Base-by-base conservation (phyloP, 352 stramenopile genomes). In the Phytophthora vignae region DNA sequence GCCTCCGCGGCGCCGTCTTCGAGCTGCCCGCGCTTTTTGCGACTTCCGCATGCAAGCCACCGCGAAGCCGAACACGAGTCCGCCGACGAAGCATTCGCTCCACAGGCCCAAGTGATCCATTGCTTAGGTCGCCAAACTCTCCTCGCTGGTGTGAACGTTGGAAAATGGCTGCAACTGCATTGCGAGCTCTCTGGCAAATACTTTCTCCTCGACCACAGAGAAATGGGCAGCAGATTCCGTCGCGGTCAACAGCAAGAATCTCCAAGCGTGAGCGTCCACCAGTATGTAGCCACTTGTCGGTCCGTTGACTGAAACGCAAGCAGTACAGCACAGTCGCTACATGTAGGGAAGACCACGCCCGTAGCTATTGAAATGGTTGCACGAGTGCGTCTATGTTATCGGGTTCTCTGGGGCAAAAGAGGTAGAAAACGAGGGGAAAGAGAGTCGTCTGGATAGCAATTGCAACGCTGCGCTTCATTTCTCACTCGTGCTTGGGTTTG, bases 401-500 rank as follows among this genome's bases (percentile, higher is more conserved):
- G 48, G 61, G 55, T 59, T 71, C 49, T 71, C 49, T 71, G 56
- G 14, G 49, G 31, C 65, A 72, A 70, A 67, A 50, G 60, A 61
- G 31, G 29, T 27, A 54, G 59, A 64, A 60, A 64, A 56, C 25
- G 14, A 29, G 49, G n/a, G 21, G 55, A 50, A 57, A 48, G 17
- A 64, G 55, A 54, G 64, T 60, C 55, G 27, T 50, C 46, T 55
- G 42, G 19, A 55, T 67, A 62, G 70, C 64, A 70, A 66, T 63
- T 15, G 29, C 61, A 70, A 72, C 55, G 54, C 59, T 21, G 36
- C 25, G 17, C 56, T 69, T 64, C 54, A 69, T 69, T 64, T 64
- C 60, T 75, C 62, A 78, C 57, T 78, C 71, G 52, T 71, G 74
- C 66, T 78, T 78, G 9, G 60, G 33, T 72, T 74, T 78, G 66